phyloP scores from a whole-genome alignment of 2,329 filamentous ascomycete genomes.

The Didymella pinodella region DNA sequence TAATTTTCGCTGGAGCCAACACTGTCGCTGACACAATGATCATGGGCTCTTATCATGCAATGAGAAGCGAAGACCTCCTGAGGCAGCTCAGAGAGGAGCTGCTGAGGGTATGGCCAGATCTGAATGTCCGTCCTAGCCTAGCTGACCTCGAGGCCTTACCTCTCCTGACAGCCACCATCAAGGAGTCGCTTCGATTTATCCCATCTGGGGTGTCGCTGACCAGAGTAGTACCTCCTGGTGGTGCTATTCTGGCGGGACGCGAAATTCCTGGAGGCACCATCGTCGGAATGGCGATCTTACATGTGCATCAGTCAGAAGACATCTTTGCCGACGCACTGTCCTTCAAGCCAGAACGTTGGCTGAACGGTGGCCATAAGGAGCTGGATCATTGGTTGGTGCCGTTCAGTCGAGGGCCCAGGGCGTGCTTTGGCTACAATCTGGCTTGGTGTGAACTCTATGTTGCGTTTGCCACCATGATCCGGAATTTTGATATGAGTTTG shows the following conservation, averaged over 20 bases:
- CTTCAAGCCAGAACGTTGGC: constrained; percentile 6
- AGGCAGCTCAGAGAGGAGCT: background rate
- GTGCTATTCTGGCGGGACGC: background rate
- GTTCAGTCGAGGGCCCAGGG: constrained; percentile 6
- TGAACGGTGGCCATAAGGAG: constrained; percentile 1
- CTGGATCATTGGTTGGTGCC: constrained; percentile 7
- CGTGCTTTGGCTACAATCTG: constrained; percentile 7
- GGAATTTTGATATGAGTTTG: constrained; percentile 1
- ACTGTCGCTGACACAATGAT: constrained; percentile 8
- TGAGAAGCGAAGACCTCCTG: background rate
- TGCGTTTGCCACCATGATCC: constrained; percentile 8
- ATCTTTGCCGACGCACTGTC: constrained; percentile 1
- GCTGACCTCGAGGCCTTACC: constrained; percentile 4
- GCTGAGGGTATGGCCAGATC: constrained; percentile 8
- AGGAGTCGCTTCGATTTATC: constrained; percentile 7
- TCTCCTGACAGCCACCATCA: constrained; percentile 6
- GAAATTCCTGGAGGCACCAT: constrained; percentile 3
- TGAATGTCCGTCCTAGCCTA: background rate
- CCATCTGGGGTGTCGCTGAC: constrained; percentile 6
- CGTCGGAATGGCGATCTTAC: constrained; percentile 6
- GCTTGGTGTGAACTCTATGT: constrained; percentile 9
- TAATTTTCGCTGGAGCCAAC: constrained; percentile 7
- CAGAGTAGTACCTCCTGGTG: background rate
- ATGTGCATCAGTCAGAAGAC: constrained; percentile 3
- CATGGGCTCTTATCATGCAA: constrained; percentile 7